Conservation (phyloP, 164 flowering plant genomes). For the Vitis labrusca region DNA sequence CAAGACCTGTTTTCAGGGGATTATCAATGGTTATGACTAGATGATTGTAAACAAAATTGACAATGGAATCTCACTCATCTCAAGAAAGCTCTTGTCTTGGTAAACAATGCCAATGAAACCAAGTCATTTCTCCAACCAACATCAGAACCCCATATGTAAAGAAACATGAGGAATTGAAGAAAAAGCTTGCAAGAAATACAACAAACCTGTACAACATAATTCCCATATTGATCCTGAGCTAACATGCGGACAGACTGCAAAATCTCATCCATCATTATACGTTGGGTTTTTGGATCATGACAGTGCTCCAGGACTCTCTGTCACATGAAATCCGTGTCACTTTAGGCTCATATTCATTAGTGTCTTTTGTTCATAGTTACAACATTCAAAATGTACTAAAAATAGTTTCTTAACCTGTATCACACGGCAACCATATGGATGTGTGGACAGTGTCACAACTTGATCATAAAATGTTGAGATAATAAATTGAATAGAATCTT, state of each 20-base stretch:
- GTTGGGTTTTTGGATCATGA: slow-evolving; percentile 72
- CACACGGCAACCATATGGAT: slow-evolving; percentile 77
- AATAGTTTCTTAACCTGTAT: slow-evolving; percentile 45
- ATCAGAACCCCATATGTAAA: too few species aligned
- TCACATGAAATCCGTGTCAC: slow-evolving; percentile 2
- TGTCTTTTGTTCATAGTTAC: background rate
- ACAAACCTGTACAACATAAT: slow-evolving; percentile 97
- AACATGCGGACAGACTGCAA: slow-evolving; percentile 73
- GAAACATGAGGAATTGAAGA: too few species aligned
- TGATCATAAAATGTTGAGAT: slow-evolving; percentile 53
- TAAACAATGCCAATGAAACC: too few species aligned
- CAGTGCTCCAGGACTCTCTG: slow-evolving; percentile 80
- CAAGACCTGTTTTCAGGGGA: too few species aligned
- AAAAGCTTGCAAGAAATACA: background rate
- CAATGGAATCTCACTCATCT: too few species aligned
- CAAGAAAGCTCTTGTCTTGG: too few species aligned
- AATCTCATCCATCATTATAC: slow-evolving; percentile 89
- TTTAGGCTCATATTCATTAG: background rate
- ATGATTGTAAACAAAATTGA: too few species aligned
- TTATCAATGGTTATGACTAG: too few species aligned
- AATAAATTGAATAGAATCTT: slow-evolving; percentile 55
- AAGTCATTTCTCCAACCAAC: too few species aligned
- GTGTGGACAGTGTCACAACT: slow-evolving; percentile 59
- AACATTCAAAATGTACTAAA: background rate
- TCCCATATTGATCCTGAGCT: slow-evolving; percentile 98